Evolutionary conservation across 169 alveolate species (phyloP), one percentile per base, ranked within the genome.

Genomic region (Cryptosporidium baileyi): DNA sequence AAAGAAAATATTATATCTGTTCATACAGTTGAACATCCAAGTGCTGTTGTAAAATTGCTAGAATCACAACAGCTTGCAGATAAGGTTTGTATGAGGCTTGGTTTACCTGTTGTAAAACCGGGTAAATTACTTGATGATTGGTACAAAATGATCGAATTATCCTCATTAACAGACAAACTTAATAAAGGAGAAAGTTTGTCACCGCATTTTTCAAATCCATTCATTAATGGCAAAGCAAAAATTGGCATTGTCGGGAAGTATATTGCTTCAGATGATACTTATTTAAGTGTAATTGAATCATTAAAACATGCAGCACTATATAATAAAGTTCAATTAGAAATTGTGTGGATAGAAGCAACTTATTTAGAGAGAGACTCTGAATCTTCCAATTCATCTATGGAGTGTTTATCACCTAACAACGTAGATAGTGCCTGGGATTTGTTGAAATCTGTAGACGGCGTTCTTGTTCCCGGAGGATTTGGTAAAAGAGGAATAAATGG

Each of bases 391-490:
- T 52, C 81, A 1, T 81, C 80, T 54, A 89, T 44, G 15, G 82
- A 89, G 15, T 38, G 40, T 15, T 32, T 63, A 26, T 15, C 52
- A 19, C 26, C 28, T 36, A 63, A 63, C 32, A 89, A 90, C 62
- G 90, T 82, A 17, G 36, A 51, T 15, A 59, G 59, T 28, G 93
- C 93, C 1, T 92, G 96, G 95, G 91, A 80, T 34, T 80, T 89
- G 17, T 80, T 96, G 36, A 80, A 82, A 85, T 67, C 88, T 0
- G 93, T 90, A 11, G 93, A 94, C 38, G 98, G 98, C 1, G 95
- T 97, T 40, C 93, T 97, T 38, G 95, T 95, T 22, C 99, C 99
- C 4, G 98, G 96, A 28, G 99, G 99, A 8, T 97, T 96, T 90
- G 99, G 99, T 0, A 92, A 94, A 30, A 90, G 99, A 43, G 99